Conservation (phyloP, 1,284 basidiomycete species). For the Ceratobasidium sp. region DNA sequence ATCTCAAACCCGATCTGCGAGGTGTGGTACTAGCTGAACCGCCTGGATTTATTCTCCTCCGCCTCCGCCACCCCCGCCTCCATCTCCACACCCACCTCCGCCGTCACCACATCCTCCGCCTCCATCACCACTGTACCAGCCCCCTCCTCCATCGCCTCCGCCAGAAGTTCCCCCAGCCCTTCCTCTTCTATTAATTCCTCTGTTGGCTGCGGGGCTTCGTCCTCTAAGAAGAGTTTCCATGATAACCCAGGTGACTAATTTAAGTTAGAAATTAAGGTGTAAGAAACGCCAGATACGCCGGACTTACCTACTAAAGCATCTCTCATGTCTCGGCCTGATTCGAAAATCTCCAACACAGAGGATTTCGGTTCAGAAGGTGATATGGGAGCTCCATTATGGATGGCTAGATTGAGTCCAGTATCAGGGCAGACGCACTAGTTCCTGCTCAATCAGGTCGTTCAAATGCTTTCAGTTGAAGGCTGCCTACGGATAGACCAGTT, state of each 20-base stretch:
- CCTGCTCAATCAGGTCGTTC: not conserved
- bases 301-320: constrained; percentile 22
- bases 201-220: not conserved
- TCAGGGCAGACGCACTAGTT: constrained; percentile 13
- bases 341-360: constrained; percentile 14
- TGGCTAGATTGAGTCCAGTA: constrained; percentile 15
- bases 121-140: not conserved
- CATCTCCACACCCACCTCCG: not conserved
- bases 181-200: not conserved
- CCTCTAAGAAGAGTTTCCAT: constrained; percentile 3
- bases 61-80: not conserved
- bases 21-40: no score
- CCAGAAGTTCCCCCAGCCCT: not conserved
- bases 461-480: not conserved
- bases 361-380: not conserved
- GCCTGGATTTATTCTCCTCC: not conserved
- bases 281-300: not conserved
- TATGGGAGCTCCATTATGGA: constrained; percentile 16
- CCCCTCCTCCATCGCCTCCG: not conserved
- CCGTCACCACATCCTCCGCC: not conserved
- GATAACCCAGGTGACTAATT: constrained; percentile 16
- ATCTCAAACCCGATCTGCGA: no score
- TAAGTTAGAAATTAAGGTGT: not conserved
- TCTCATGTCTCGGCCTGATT: constrained; percentile 13
- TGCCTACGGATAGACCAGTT: not conserved